A percentile compares a stretch with the other conserved stretches of the same genome.
Evolutionary conservation across 352 stramenopile species (phyloP).

Genomic region (Peronospora farinosa): DNA sequence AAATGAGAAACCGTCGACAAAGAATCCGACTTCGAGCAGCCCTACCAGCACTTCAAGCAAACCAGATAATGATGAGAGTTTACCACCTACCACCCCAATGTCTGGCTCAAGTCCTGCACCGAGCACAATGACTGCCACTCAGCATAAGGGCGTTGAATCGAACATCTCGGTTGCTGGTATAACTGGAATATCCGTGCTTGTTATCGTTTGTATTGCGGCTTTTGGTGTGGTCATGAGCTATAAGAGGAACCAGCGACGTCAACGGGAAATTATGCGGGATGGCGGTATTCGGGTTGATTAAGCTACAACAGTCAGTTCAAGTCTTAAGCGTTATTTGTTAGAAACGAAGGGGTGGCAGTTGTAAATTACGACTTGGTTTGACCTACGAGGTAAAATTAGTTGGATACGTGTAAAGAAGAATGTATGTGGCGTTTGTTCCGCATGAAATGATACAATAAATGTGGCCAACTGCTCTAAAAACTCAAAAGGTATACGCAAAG

Average conservation of each 20-base stretch:
- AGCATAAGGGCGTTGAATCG: conserved; percentile 28
- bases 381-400: too few species aligned
- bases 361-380: too few species aligned
- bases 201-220: conserved; percentile 41
- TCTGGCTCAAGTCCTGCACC: conserved; percentile 4
- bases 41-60: neutral
- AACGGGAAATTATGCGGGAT: conserved; percentile 75
- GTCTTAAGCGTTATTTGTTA: too few species aligned
- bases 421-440: too few species aligned
- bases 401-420: too few species aligned
- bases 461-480: neutral
- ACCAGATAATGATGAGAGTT: conserved; percentile 6
- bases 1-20: conserved; percentile 21
- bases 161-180: conserved; percentile 50
- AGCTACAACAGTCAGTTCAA: conserved; percentile 12
- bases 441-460: neutral
- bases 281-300: conserved; percentile 38
- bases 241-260: conserved; percentile 68
- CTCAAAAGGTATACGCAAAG: too few species aligned
- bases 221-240: conserved; percentile 61
- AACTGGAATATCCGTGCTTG: conserved; percentile 53
- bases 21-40: conserved; percentile 2
- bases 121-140: conserved; percentile 23
- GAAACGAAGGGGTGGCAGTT: too few species aligned
- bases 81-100: neutral